Base-by-base conservation (phyloP, 2,329 filamentous ascomycete genomes). In the Hypoxylon sp. region DNA sequence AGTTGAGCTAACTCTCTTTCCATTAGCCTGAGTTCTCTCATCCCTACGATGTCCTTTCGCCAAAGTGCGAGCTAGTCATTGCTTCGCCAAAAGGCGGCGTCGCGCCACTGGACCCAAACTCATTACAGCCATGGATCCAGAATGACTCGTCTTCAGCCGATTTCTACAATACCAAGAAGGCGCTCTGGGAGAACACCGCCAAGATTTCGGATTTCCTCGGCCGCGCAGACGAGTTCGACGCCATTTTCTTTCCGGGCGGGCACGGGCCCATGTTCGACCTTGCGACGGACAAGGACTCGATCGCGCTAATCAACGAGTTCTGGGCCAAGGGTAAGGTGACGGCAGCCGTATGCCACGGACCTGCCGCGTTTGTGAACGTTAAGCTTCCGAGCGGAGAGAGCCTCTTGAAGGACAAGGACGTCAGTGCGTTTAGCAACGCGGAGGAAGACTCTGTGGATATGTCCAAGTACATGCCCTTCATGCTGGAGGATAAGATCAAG, bases 181-280 rank as follows among this genome's bases (percentile, higher is more conserved):
- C 79, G 1, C 75, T 91, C n/a, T 93, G 89, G 88, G 85, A 88
- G 74, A 84, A 87, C 47, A 93, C 90, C 0, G 73, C 79, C 5
- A 85, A 85, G 66, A 81, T 93, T 19, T 81, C 82, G 30, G 79
- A 85, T 23, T 85, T 90, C 69, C 73, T 85, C 21, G 85, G 86
- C 39, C 84, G 83, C 48, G 57, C 85, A 0, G 78, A 76, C 61
- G 87, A 91, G 66, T 92, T 88, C 72, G 90, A 87, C 71, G 90
- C 88, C 32, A 48, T 87, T 72, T 86, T 86, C 78, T 85, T 81
- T 77, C 84, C 85, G 1, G 85, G 85, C 65, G 85, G 85, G 55
- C 85, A 87, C 79, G 85, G 85, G 63, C 85, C 89, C 72, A 89
- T 91, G 87, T 91, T 85, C 76, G 89, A 91, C 75, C 86, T 92